Evolutionary conservation across 2,329 filamentous ascomycete genomes (phyloP), one percentile per base, ranked within the genome.

Genomic region (Helotiales sp.): DNA sequence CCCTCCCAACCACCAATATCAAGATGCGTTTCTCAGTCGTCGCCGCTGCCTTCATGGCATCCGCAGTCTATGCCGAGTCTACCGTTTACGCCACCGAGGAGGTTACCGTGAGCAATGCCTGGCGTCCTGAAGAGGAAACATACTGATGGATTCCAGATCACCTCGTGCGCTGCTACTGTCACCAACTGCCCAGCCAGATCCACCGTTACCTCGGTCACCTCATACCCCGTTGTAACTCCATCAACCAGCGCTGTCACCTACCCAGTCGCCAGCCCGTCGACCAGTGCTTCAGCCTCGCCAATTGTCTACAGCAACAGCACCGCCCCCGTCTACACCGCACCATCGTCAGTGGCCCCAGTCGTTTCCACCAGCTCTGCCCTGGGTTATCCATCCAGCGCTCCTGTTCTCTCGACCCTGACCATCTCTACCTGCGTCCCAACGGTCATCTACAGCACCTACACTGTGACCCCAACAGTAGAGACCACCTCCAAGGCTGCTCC

Each of bases 11-110:
- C 62, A 42, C 52, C 30, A 34, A 46, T n/a, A 52, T 67, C 67
- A 72, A 71, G 52, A 72, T 72, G 71, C 67, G 66, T 66, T 72
- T 71, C 69, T 62, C 67, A 40, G 51, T 68, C 56, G 59, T 68
- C 53, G 62, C 70, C 64, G 62, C 63, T 69, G 66, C 65, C 64
- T 46, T 71, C 52, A 62, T 70, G 66, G 70, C 68, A 59, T 59
- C 63, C 55, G 63, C 54, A 49, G 68, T 64, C 55, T 52, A 63
- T 51, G 69, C 68, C n/a, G 62, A 54, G 48, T 53, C 77, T 76
- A 55, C 33, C 68, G 71, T 79, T 72, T 79, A 78, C 73, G 67
- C 72, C 68, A 79, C 76, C 60, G 73, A 77, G 64, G 72, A 78
- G 63, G 74, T 80, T 57, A 81, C 79, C 73, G 76, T 80, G 7